Base-by-base conservation (phyloP, 1,284 basidiomycete species). In the Tilletia caries region DNA sequence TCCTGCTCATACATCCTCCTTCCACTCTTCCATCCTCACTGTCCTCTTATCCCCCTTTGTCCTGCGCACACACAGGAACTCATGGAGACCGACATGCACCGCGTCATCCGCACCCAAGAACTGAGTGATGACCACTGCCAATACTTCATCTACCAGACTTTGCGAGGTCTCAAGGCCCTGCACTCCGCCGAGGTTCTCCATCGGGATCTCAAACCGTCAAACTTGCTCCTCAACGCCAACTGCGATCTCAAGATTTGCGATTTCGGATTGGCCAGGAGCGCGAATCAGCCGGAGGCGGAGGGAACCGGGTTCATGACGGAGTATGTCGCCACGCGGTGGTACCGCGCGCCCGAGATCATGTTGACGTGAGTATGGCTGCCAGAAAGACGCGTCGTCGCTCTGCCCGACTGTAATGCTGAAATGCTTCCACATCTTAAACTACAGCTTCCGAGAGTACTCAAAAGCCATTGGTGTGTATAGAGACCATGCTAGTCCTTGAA, bases 101-200 rank as follows among this genome's bases (percentile, higher is more conserved):
- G 80, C 0, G 82, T 83, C 43, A 82, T 83, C 46, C 78, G 82
- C 23, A 83, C 82, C 3, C 82, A 83, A 68, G 43, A 54, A 46
- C 48, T 67, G 23, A 27, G 23, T 29, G 52, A 54, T 15, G 52
- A 95, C 82, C 95, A 95, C 83, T 93, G 89, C 80, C 93, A 95
- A 84, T 96, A 96, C 84, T 95, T 95, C 83, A 90, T 95, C 75
- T 95, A 96, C 83, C 93, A 95, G 69, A 83, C 79, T 13, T 70
- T 83, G 64, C 76, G 83, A 27, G 82, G 80, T 2, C 75, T 83
- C 67, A 83, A 83, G 72, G 81, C 82, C 6, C 76, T 83, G 66
- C 81, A 83, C 69, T 79, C 78, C 10, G 80, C 81, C 1, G 76
- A 82, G 54, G 81, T 83, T 20, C 71, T 83, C 65, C 81, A 82